Percentiles rank a stretch among this genome's conserved stretches.
phyloP scores from a whole-genome alignment of 225 moss, liverwort and hornwort species.

The Asterella californica region DNA sequence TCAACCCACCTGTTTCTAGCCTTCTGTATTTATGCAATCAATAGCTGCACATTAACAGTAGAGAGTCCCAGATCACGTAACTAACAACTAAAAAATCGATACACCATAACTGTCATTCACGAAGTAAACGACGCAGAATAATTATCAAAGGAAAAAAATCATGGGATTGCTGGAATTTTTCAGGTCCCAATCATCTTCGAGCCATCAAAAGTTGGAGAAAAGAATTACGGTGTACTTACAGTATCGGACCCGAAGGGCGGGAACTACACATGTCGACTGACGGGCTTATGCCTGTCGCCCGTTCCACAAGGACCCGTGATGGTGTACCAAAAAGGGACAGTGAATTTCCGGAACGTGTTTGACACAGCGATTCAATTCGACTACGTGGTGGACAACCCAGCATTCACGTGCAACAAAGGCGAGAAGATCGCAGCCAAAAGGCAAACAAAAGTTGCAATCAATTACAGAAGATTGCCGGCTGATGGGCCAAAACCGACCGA shows the following conservation, averaged over 20 bases:
- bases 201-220: constrained; percentile 35
- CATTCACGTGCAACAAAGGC: constrained; percentile 54
- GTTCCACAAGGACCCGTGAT: constrained; percentile 84
- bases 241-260: constrained; percentile 38
- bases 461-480: constrained; percentile 38
- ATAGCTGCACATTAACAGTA: background rate
- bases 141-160: background rate
- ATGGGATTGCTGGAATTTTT: background rate
- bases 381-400: constrained; percentile 51
- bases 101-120: background rate
- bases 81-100: background rate
- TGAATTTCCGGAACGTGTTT: constrained; percentile 77
- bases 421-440: constrained; percentile 68
- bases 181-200: constrained; percentile 46
- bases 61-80: background rate
- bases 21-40: background rate
- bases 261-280: constrained; percentile 34
- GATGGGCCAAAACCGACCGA: background rate
- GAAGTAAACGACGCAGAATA: background rate
- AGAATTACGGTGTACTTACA: constrained; percentile 23
- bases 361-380: constrained; percentile 48
- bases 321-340: constrained; percentile 39
- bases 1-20: no score
- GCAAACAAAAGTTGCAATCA: constrained; percentile 49
- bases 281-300: constrained; percentile 42